Percentiles rank a stretch among this genome's conserved stretches.
Conservation (phyloP, 2,329 filamentous ascomycete species). For the Exophiala lecanii-corni region DNA sequence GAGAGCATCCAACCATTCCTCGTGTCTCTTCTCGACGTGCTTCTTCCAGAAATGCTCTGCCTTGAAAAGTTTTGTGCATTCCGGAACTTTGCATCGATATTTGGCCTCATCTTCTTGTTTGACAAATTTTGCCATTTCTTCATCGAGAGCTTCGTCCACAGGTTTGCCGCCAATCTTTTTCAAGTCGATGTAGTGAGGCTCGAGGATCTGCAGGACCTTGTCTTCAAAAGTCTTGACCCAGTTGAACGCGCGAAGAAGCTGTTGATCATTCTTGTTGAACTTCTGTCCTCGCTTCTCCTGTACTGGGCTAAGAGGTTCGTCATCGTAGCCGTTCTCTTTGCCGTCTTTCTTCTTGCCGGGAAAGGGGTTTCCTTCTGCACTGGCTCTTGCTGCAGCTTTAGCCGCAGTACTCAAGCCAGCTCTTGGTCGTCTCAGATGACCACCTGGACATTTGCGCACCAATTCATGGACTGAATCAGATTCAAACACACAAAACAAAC, state of each 20-base stretch:
- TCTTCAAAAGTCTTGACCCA: constrained; percentile 99
- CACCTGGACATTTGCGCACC: constrained; percentile 90
- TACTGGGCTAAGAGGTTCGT: constrained; percentile 61
- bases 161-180: constrained; percentile 87
- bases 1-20: constrained; percentile 76
- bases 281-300: constrained; percentile 64
- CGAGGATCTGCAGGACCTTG: constrained; percentile 86
- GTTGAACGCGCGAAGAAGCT: constrained; percentile 90
- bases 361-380: constrained; percentile 75
- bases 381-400: constrained; percentile 79
- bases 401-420: constrained; percentile 78
- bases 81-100: constrained; percentile 91
- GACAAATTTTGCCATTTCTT: constrained; percentile 80
- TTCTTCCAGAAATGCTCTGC: constrained; percentile 97
- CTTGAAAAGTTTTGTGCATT: constrained; percentile 96
- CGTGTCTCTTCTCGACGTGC: constrained; percentile 92
- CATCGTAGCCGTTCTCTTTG: constrained; percentile 53
- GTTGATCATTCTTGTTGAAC: constrained; percentile 76
- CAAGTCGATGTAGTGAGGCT: constrained; percentile 81
- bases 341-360: constrained; percentile 73
- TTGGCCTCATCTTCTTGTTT: constrained; percentile 98
- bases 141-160: constrained; percentile 77
- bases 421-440: constrained; percentile 88
- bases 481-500: constrained; percentile 99
- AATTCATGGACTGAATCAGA: constrained; percentile 96